These are phyloP conservation scores for Magnolia kwangsiensis DNA, from an alignment of 164 flowering plant genomes.

Conservation along the genomic window DNA sequence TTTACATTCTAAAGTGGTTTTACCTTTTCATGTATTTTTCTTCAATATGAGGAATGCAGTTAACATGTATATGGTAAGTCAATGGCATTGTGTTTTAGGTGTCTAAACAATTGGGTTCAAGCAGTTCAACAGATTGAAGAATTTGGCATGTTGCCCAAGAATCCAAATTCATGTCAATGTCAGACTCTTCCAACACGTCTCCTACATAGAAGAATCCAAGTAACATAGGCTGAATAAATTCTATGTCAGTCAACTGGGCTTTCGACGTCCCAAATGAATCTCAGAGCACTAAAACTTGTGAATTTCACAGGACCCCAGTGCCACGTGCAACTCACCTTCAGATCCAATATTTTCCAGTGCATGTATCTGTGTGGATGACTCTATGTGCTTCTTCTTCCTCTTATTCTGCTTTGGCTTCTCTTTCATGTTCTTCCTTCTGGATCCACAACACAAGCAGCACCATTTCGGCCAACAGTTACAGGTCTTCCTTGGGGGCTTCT, in stretches of 20 bases:
- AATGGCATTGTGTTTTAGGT: too few relatives aligned
- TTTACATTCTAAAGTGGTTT: too few relatives aligned
- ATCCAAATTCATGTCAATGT: neutral
- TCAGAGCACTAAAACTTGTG: neutral
- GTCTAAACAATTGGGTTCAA: neutral
- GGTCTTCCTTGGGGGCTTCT: conserved; percentile 47
- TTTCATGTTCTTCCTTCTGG: conserved; percentile 56
- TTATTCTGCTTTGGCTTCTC: conserved; percentile 25
- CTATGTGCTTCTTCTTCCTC: conserved; percentile 43
- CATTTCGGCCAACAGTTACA: conserved; percentile 48
- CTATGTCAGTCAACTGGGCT: neutral
- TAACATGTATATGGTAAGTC: too few relatives aligned
- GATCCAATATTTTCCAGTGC: conserved; percentile 88
- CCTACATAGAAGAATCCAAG: neutral
- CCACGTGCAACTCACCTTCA: conserved; percentile 51
- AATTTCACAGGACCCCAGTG: neutral
- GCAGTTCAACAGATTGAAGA: neutral
- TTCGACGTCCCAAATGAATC: neutral
- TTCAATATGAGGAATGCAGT: too few relatives aligned
- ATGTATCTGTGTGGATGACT: conserved; percentile 53
- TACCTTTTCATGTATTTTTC: too few relatives aligned
- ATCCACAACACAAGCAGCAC: conserved; percentile 55
- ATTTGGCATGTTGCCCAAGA: neutral
- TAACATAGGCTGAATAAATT: neutral
- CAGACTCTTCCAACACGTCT: neutral